Percentiles rank a stretch among this genome's conserved stretches.
Conservation (phyloP, 108 stramenopile species). For the Skeletonema marinoi region DNA sequence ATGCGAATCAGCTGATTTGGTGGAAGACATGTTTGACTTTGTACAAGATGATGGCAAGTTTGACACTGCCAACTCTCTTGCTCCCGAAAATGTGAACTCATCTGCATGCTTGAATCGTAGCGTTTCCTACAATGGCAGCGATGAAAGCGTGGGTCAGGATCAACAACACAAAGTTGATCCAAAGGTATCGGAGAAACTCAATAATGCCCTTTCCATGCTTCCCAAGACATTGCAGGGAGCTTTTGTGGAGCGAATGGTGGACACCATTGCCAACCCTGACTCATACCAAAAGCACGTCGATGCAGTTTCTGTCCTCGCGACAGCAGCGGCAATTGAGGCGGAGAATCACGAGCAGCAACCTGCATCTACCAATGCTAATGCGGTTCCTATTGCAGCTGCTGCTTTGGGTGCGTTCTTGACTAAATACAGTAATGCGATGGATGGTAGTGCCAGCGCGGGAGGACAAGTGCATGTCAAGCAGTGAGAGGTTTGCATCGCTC, state of each 20-base stretch:
- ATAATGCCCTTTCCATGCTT: conserved; percentile 53
- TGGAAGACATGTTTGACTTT: conserved; percentile 44
- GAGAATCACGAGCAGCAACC: conserved; percentile 25
- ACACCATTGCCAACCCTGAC: conserved; percentile 42
- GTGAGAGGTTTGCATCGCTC: neutral
- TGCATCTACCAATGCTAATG: conserved; percentile 23
- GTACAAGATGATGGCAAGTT: conserved; percentile 20
- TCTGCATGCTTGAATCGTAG: conserved; percentile 20
- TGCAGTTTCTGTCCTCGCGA: conserved; percentile 56
- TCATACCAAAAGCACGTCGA: conserved; percentile 45
- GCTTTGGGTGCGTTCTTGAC: conserved; percentile 59
- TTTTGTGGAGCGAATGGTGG: conserved; percentile 66
- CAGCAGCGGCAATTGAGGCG: conserved; percentile 58
- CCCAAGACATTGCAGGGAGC: conserved; percentile 59
- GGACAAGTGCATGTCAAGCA: conserved; percentile 15
- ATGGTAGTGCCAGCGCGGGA: neutral
- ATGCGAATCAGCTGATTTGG: conserved; percentile 29
- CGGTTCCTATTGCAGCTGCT: conserved; percentile 54
- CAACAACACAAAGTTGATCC: conserved; percentile 21
- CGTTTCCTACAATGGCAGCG: conserved; percentile 8
- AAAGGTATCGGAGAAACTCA: conserved; percentile 49
- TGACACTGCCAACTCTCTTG: neutral
- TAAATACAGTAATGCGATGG: conserved; percentile 48
- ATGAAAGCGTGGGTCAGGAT: neutral
- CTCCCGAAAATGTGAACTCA: conserved; percentile 16